Evolutionary conservation across 257 asterid species (phyloP).

Genomic region (Solanum virginianum): DNA sequence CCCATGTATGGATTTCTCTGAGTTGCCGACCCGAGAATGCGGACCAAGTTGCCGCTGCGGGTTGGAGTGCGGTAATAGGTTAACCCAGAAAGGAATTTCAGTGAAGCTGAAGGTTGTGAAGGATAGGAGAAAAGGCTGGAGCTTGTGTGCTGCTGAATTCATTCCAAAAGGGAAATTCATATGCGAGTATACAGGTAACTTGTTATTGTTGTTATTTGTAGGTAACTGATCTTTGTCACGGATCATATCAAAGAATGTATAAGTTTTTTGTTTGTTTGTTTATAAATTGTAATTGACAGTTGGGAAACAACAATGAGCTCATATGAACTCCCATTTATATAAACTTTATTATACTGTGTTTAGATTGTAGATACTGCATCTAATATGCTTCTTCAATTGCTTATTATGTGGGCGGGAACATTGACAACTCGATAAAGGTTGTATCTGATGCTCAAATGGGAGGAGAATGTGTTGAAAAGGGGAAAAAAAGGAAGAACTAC

Average conservation of each 20-base stretch:
- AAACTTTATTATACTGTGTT: not conserved
- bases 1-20: slow-evolving; percentile 30
- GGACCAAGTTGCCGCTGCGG: slow-evolving; percentile 69
- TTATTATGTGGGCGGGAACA: not conserved
- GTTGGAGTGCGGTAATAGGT: slow-evolving; percentile 47
- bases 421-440: not conserved
- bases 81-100: slow-evolving; percentile 47
- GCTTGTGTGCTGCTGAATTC: slow-evolving; percentile 50
- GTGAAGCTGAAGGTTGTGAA: slow-evolving; percentile 44
- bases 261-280: too few species aligned
- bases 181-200: slow-evolving; percentile 76
- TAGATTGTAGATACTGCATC: not conserved
- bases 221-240: too few species aligned
- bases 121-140: slow-evolving; percentile 65
- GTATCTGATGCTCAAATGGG: not conserved
- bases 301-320: not conserved
- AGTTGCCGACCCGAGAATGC: slow-evolving; percentile 39
- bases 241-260: too few species aligned
- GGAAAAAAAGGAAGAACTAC: too few species aligned
- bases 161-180: slow-evolving; percentile 51
- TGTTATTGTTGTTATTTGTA: not conserved
- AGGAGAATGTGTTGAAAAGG: not conserved
- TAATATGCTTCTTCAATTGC: not conserved
- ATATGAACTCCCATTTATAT: not conserved
- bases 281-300: not conserved